Conservation (phyloP, 1,139 yeast species). For the Geotrichum siamense region DNA sequence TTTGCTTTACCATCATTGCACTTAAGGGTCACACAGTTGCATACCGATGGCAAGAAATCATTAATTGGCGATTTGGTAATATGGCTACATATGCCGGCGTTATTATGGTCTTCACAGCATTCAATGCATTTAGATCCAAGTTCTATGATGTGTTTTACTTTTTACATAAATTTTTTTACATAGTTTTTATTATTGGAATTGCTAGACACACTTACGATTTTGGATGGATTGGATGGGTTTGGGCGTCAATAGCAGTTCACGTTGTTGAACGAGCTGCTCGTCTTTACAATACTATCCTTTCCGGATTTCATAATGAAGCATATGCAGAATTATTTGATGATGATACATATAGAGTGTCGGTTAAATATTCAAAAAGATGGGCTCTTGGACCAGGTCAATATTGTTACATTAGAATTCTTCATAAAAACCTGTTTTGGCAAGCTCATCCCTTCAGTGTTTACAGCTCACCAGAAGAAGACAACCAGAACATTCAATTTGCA, state of each 20-base stretch:
- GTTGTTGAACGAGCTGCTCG: conserved; percentile 36
- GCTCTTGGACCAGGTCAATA: conserved; percentile 50
- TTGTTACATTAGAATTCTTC: conserved; percentile 50
- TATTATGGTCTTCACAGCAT: conserved; percentile 29
- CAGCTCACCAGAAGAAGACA: conserved; percentile 18
- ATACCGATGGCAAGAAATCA: conserved; percentile 37
- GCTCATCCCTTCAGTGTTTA: conserved; percentile 65
- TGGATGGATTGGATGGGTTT: conserved; percentile 46
- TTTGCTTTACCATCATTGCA: conserved; percentile 31
- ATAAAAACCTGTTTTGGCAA: conserved; percentile 41
- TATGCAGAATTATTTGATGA: conserved; percentile 30
- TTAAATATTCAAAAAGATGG: conserved; percentile 34
- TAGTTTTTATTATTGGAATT: conserved; percentile 41
- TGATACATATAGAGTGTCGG: conserved; percentile 26
- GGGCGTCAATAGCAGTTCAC: conserved; percentile 37
- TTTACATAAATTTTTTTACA: conserved; percentile 35
- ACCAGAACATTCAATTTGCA: conserved; percentile 28
- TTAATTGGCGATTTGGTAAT: conserved; percentile 42
- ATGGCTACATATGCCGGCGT: conserved; percentile 38
- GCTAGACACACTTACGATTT: conserved; percentile 37
- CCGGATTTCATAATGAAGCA: conserved; percentile 40
- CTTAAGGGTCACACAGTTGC: conserved; percentile 35
- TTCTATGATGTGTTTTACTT: conserved; percentile 41
- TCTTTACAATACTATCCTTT: conserved; percentile 31
- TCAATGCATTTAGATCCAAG: conserved; percentile 21